Percentiles rank a stretch among this genome's conserved stretches.
phyloP scores from a whole-genome alignment of 106 monocot genomes.

The Acorus calamus region DNA sequence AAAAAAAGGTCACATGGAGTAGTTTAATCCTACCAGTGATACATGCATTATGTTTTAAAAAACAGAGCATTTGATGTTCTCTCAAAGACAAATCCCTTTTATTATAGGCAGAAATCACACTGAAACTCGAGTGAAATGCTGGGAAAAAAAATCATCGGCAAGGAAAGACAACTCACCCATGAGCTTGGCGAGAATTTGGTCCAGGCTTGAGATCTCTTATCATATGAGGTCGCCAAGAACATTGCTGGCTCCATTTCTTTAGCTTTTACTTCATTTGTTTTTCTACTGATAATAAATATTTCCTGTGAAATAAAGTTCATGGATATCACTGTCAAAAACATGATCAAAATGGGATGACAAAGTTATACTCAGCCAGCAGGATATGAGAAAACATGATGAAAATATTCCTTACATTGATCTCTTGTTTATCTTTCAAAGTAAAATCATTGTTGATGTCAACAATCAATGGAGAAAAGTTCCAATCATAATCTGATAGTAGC shows the following conservation, averaged over 20 bases:
- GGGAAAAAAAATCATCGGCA: too few relatives aligned
- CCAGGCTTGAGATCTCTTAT: constrained; percentile 87
- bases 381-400: too few relatives aligned
- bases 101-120: too few relatives aligned
- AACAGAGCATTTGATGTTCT: too few relatives aligned
- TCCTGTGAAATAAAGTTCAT: constrained; percentile 21
- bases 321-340: too few relatives aligned
- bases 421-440: constrained; percentile 41
- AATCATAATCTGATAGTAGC: constrained; percentile 67
- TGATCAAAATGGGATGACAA: too few relatives aligned
- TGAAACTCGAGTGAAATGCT: too few relatives aligned
- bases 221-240: constrained; percentile 89
- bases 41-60: too few relatives aligned
- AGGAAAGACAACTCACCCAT: constrained; percentile 29
- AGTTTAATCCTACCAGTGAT: not conserved
- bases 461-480: constrained; percentile 76
- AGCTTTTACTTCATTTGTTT: constrained; percentile 48
- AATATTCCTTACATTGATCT: constrained; percentile 51
- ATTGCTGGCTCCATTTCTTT: constrained; percentile 45
- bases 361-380: too few relatives aligned
- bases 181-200: constrained; percentile 64
- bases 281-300: constrained; percentile 58
- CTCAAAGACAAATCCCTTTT: too few relatives aligned
- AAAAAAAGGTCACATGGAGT: not conserved
- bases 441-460: constrained; percentile 85